Evolutionary conservation across 164 flowering plant genomes (phyloP).

Genomic region (Taxillus chinensis): DNA sequence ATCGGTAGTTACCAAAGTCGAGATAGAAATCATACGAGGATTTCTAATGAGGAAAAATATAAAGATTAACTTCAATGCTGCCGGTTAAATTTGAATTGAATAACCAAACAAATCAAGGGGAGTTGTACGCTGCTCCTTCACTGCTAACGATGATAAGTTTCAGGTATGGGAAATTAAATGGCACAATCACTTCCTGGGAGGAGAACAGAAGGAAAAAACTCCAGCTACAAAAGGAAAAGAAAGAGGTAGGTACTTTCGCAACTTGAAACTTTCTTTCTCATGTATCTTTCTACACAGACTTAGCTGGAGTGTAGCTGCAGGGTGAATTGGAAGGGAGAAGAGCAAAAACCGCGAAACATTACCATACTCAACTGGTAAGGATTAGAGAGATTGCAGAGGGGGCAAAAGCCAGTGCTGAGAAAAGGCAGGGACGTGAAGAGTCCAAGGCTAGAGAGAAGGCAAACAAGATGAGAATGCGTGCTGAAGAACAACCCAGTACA

Average conservation of each 20-base stretch:
- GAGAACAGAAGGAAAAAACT: slow-evolving; percentile 48
- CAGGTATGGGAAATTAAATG: slow-evolving; percentile 52
- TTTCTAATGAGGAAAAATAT: no score
- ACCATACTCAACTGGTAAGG: slow-evolving; percentile 33
- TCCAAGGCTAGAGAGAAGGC: slow-evolving; percentile 44
- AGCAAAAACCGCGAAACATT: slow-evolving; percentile 26
- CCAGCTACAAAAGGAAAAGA: slow-evolving; percentile 31
- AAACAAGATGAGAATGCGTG: slow-evolving; percentile 36
- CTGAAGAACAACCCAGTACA: slow-evolving; percentile 27
- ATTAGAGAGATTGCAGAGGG: slow-evolving; percentile 50
- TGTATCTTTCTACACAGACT: no score
- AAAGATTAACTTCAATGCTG: no score
- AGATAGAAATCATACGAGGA: no score
- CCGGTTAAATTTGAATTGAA: no score
- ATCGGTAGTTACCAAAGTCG: no score
- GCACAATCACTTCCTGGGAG: slow-evolving; percentile 53
- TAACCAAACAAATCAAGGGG: no score
- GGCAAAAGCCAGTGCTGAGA: slow-evolving; percentile 47
- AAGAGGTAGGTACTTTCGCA: no score
- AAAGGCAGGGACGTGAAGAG: slow-evolving; percentile 49
- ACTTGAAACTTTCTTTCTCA: no score
- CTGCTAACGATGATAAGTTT: slow-evolving; percentile 8
- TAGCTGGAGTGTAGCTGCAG: slow-evolving; percentile 28
- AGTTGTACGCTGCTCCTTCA: background rate
- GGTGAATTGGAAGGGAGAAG: slow-evolving; percentile 34